Base-by-base conservation (phyloP, 140 eudicot genomes). In the Senecio squalidus region DNA sequence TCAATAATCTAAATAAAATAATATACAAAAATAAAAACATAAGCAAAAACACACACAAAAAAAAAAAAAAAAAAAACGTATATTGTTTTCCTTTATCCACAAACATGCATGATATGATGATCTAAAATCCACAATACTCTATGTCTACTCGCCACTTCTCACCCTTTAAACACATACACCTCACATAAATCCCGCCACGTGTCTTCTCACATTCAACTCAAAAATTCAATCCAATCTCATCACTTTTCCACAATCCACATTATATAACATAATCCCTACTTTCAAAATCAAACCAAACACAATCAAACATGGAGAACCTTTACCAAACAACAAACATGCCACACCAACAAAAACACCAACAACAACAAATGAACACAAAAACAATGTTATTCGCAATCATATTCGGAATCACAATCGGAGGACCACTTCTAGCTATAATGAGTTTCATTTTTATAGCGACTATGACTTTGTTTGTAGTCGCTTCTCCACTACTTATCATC, bases 381-480 rank as follows among this genome's bases (percentile, higher is more conserved):
- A 73, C 80, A 17, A 29, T 62, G 55, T 0, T 59, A 5, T 17
- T 62, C 5, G 69, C 84, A 21, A 43, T 74, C 14, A 14, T 69
- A 9, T 70, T 70, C 45, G 84, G 74, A 27, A 25, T 78, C 5
- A 58, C 69, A 9, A 29, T 73, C 3, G 76, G 74, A 11, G 80
- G 74, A 6, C 84, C 84, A 25, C 73, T 73, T 29, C n/a, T 77
- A 9, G 68, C 63, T 3, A 0, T 78, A 21, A 78, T 54, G 81
- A 67, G 74, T 2, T 70, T 79, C 17, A 64, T 64, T 48, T 79
- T 66, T 62, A 3, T 75, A 25, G 44, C 72, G 4, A 40, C 78
- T 6, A 55, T 56, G 69, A 24, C 69, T 11, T 52, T 74, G 3
- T 39, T 79, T 36, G 49, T 70, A 1, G 44, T 70, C 22, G 38